Base-by-base conservation (phyloP, 208 protist species). In the Acanthamoeba lenticulata region DNA sequence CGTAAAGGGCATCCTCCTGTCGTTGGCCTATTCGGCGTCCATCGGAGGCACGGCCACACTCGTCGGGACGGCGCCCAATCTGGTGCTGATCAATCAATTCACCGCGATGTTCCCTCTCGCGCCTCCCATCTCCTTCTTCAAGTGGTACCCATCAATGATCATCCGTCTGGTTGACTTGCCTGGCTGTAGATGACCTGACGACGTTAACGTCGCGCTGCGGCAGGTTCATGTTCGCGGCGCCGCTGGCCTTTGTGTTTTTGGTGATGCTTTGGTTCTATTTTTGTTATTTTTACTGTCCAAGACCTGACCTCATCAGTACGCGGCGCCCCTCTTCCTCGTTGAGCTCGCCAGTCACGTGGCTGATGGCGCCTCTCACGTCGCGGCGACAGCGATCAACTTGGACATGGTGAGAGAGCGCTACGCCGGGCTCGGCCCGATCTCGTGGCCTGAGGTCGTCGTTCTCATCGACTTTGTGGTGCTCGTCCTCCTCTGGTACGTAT, bases 31-130 rank as follows among this genome's bases (percentile, higher is more conserved):
- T 29, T 42, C 62, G 13, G 89, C 89, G 15, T 83, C 65, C 27
- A 93, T 93, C 32, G 89, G 89, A 21, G 89, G 89, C 60, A 93
- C 89, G 38, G 24, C 89, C 4, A 93, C 89, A 13, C 24, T 93
- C 42, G 40, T 93, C 19, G 89, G 89, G 6, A 93, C 62, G 40
- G 21, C 60, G 11, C 85, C 85, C 24, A 91, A 91, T 49, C 47
- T 91, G 44, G 34, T 91, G 6, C 47, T 91, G 9, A 36, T 91
- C 21, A 60, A 36, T 9, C 85, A 91, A 32, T n/a, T 91, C 7
- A 49, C 27, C n/a, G 27, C 34, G 3, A n/a, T 91, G n/a, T 91
- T 91, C 32, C 85, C 85, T 0, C 9, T 91, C 36, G 85, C 52
- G 1, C 21, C 15, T 34, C 21, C 34, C 29, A 67, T 91, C 29